These are phyloP conservation scores for Farysia itapuensis DNA, from an alignment of 1,284 basidiomycete genomes.

Conservation along the genomic window DNA sequence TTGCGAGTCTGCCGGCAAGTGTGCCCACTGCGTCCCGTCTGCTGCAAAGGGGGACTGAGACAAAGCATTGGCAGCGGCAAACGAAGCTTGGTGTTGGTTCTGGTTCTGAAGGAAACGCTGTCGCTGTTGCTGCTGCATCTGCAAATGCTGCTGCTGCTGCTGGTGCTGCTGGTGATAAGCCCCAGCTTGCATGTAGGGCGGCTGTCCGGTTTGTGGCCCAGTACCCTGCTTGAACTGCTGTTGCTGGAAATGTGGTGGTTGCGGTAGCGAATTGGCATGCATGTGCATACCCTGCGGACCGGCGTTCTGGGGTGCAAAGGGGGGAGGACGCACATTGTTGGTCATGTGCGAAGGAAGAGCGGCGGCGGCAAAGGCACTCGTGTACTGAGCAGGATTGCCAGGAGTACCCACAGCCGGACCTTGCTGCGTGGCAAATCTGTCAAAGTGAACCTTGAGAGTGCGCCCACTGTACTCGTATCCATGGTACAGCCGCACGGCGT, in stretches of 20 bases:
- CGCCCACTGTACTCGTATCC: conserved; percentile 81
- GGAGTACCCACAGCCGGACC: conserved; percentile 39
- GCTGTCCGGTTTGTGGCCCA: neutral
- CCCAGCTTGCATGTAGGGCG: conserved; percentile 1
- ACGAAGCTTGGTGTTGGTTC: neutral
- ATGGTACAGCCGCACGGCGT: conserved; percentile 69
- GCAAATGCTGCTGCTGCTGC: conserved; percentile 9
- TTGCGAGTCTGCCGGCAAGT: neutral
- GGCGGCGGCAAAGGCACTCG: conserved; percentile 51
- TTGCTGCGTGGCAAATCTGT: conserved; percentile 61
- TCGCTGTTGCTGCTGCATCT: neutral
- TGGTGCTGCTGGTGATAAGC: conserved; percentile 13
- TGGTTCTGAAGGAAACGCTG: neutral
- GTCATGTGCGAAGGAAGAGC: conserved; percentile 47
- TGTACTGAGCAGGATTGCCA: conserved; percentile 56
- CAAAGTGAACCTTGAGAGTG: conserved; percentile 79
- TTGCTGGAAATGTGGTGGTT: conserved; percentile 8
- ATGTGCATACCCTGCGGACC: conserved; percentile 7
- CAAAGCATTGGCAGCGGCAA: neutral
- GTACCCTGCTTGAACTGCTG: conserved; percentile 14
- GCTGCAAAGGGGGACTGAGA: neutral
- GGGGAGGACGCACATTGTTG: conserved; percentile 18
- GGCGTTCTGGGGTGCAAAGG: conserved; percentile 5
- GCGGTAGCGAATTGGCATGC: conserved; percentile 7
- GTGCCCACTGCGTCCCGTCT: neutral